Evolutionary conservation across 495 filamentous ascomycete genomes (phyloP).

Genomic region (Xylaria nigripes): DNA sequence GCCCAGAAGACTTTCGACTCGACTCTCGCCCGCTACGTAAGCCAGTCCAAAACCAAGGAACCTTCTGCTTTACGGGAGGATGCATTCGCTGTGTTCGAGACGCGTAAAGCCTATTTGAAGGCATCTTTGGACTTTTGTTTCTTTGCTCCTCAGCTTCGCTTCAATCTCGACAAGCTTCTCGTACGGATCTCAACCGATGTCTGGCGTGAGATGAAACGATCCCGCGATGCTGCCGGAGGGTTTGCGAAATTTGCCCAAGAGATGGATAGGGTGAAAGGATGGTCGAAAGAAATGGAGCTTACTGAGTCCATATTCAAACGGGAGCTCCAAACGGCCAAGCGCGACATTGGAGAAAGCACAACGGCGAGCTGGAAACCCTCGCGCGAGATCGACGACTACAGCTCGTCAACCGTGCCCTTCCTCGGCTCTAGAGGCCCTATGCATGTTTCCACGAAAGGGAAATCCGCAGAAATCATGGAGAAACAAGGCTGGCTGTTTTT

Average conservation of each 20-base stretch:
- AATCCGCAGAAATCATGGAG: conserved; percentile 46
- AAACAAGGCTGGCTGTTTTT: conserved; percentile 96
- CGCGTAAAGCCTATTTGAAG: conserved; percentile 81
- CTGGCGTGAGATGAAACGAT: conserved; percentile 69
- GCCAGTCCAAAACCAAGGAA: conserved; percentile 88
- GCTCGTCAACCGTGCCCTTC: conserved; percentile 74
- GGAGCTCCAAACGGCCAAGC: conserved; percentile 69
- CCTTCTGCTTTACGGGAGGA: conserved; percentile 84
- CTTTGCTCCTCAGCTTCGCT: conserved; percentile 71
- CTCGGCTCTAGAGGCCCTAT: conserved; percentile 64
- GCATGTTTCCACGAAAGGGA: conserved; percentile 39
- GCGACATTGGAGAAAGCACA: conserved; percentile 75
- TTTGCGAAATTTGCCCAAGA: conserved; percentile 61
- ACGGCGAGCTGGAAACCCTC: conserved; percentile 66
- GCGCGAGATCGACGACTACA: conserved; percentile 89
- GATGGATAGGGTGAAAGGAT: conserved; percentile 83
- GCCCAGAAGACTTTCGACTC: conserved; percentile 77
- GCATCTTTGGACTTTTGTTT: conserved; percentile 91
- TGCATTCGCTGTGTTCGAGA: conserved; percentile 92
- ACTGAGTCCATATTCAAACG: conserved; percentile 68
- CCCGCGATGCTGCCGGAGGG: conserved; percentile 50
- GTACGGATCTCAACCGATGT: conserved; percentile 77
- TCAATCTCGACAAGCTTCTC: conserved; percentile 73
- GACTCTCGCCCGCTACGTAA: conserved; percentile 66
- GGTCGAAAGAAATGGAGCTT: conserved; percentile 87